Base-by-base conservation (phyloP, 805 yeast genomes). In the Alloascoidea hylecoeti region DNA sequence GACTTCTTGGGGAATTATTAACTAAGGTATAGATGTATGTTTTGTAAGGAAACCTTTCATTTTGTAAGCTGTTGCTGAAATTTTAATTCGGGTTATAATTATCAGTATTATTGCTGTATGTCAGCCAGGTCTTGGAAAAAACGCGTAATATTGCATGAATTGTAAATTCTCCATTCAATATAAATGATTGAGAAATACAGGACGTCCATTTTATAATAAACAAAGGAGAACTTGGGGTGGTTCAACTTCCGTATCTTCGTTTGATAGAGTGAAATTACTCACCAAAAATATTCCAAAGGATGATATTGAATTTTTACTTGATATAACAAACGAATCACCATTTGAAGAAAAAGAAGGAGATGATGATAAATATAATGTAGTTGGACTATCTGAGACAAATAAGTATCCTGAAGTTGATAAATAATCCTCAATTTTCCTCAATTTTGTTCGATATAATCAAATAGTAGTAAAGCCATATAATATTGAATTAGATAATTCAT, bases 171-270 rank as follows among this genome's bases (percentile, higher is more conserved):
- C n/a, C n/a, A n/a, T n/a, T n/a, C n/a, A n/a, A n/a, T n/a, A n/a
- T n/a, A n/a, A n/a, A n/a, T n/a, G n/a, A n/a, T n/a, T n/a, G n/a
- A n/a, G n/a, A n/a, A n/a, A n/a, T n/a, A n/a, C n/a, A 68, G 68
- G 3, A 63, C 64, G 33, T 60, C 68, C 57, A 6, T 52, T 61
- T 3, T n/a, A n/a, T n/a, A 66, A 71, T 30, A 75, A 76, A 42
- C 63, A 96, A 52, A 61, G 95, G 48, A 66, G 96, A 49, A 74
- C 88, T 0, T 65, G 96, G 46, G 96, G 96, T 4, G 92, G 84
- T 1, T 60, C 82, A 0, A 72, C 74, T 6, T 85, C 88, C 2
- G 34, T 40, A 9, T 16, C 38, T 9, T 37, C 5, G 50, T n/a
- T n/a, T n/a, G n/a, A n/a, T n/a, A n/a, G n/a, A n/a, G n/a, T n/a